Conservation (phyloP, 768 basidiomycete genomes). For the Paxillus ammoniavirescens region DNA sequence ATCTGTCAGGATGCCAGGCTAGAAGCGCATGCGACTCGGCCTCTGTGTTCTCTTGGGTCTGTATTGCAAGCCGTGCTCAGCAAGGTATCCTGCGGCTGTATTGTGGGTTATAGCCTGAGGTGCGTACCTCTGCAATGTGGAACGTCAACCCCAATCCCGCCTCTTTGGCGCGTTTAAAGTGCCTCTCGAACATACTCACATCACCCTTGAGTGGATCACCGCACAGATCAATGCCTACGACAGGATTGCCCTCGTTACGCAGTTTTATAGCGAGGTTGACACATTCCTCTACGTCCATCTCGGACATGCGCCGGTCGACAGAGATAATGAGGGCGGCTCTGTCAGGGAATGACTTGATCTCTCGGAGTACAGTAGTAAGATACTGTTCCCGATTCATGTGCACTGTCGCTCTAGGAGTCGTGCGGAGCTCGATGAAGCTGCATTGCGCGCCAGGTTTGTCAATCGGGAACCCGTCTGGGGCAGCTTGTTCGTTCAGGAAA, state of each 20-base stretch:
- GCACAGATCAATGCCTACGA: constrained; percentile 81
- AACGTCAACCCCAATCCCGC: constrained; percentile 72
- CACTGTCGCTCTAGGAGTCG: constrained; percentile 61
- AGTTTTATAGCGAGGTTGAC: constrained; percentile 55
- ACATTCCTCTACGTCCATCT: constrained; percentile 50
- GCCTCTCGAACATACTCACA: constrained; percentile 46
- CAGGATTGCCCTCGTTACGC: constrained; percentile 51
- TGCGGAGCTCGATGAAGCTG: constrained; percentile 79
- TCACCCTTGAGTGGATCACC: constrained; percentile 69
- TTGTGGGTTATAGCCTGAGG: background rate
- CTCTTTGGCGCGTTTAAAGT: constrained; percentile 52
- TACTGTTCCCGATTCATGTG: constrained; percentile 62
- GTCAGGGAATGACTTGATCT: constrained; percentile 56
- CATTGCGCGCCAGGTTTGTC: constrained; percentile 47
- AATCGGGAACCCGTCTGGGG: constrained; percentile 30
- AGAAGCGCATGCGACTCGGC: constrained; percentile 63
- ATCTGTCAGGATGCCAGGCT: constrained; percentile 58
- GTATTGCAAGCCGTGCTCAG: background rate
- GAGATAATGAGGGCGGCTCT: constrained; percentile 67
- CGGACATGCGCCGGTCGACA: constrained; percentile 69
- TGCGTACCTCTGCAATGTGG: constrained; percentile 78
- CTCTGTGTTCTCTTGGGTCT: constrained; percentile 48
- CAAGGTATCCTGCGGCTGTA: background rate
- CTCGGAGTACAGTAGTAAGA: constrained; percentile 61
- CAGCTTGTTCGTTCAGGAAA: constrained; percentile 45